Evolutionary conservation across 306 rosid species (phyloP).

Genomic region (Lathyrus aphaca): DNA sequence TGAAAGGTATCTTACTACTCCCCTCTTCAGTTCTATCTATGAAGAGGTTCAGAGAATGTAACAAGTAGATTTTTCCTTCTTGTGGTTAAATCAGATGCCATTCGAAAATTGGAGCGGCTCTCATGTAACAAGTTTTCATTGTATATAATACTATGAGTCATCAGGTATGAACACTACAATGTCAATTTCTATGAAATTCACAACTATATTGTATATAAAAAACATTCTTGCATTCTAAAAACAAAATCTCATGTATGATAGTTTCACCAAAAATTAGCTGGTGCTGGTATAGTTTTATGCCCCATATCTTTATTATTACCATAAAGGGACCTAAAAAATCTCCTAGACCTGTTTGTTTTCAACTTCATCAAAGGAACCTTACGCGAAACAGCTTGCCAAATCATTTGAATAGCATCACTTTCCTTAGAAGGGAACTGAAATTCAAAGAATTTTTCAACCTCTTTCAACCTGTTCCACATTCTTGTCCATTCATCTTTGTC

Average conservation of each 20-base stretch:
- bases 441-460: constrained; percentile 63
- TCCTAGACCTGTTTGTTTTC: constrained; percentile 60
- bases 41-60: no score
- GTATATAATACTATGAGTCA: not conserved
- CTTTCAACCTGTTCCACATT: constrained; percentile 76
- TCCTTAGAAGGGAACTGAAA: constrained; percentile 75
- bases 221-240: constrained; percentile 41
- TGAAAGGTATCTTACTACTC: no score
- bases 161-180: constrained; percentile 3
- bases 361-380: constrained; percentile 60
- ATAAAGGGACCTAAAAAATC: constrained; percentile 47
- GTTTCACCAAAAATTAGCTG: constrained; percentile 56
- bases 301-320: constrained; percentile 25
- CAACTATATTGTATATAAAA: not conserved
- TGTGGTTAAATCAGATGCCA: no score
- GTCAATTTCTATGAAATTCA: constrained; percentile 35
- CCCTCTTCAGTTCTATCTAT: no score
- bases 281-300: constrained; percentile 42
- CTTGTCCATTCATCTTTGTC: constrained; percentile 72
- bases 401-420: constrained; percentile 81
- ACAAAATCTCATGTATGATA: constrained; percentile 13
- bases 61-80: no score
- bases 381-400: constrained; percentile 82
- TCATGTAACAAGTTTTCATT: not conserved
- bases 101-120: no score